These are phyloP conservation scores for Kodamaea sp. DNA, from an alignment of 1,139 yeast species.

Conservation along the genomic window DNA sequence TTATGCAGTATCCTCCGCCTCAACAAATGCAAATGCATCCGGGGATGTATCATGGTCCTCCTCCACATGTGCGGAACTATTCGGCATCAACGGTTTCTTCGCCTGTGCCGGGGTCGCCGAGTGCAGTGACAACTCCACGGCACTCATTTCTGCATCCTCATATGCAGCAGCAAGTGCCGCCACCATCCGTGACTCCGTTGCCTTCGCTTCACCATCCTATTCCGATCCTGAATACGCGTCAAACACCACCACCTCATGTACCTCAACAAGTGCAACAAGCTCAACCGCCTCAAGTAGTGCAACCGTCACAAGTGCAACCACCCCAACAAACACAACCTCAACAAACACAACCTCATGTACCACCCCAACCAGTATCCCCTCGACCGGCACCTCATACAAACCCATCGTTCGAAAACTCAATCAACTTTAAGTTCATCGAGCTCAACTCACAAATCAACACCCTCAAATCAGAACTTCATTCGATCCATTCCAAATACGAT, in stretches of 20 bases:
- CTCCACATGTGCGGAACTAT: too few relatives aligned
- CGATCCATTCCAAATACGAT: constrained; percentile 43
- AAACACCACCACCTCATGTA: too few relatives aligned
- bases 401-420: constrained; percentile 21
- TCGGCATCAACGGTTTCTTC: too few relatives aligned
- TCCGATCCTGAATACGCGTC: neutral
- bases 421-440: constrained; percentile 38
- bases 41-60: neutral
- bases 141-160: too few relatives aligned
- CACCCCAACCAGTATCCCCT: neutral
- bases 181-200: too few relatives aligned
- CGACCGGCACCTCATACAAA: constrained; percentile 5
- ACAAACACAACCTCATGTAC: neutral
- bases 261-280: constrained; percentile 1
- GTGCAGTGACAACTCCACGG: too few relatives aligned
- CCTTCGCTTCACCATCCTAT: too few relatives aligned
- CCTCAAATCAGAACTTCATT: constrained; percentile 35
- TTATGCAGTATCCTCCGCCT: neutral
- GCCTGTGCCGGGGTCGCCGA: too few relatives aligned
- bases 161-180: too few relatives aligned
- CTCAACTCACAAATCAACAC: constrained; percentile 34
- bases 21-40: constrained; percentile 1
- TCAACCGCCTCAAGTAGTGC: neutral
- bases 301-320: constrained; percentile 1
- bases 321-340: neutral